Percentiles rank a stretch among this genome's conserved stretches.
Conservation (phyloP, 768 basidiomycete species). For the Panus rudis region DNA sequence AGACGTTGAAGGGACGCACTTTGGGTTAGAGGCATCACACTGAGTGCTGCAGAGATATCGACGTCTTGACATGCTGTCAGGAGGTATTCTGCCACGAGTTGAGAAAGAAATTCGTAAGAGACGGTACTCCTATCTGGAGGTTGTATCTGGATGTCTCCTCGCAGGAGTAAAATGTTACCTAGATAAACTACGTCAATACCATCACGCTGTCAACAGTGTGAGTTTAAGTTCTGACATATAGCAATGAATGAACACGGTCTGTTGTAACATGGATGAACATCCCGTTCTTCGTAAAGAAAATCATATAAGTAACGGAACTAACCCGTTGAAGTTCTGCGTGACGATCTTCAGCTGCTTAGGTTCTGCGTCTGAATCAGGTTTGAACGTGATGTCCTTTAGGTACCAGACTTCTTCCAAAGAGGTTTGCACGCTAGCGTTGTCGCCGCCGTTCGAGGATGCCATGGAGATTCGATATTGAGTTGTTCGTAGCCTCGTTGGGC, state of each 20-base stretch:
- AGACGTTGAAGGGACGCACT: conserved; percentile 37
- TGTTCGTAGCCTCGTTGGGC: too few species aligned
- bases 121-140: conserved; percentile 61
- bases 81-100: conserved; percentile 79
- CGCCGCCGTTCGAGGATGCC: too few species aligned
- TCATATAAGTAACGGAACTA: conserved; percentile 18
- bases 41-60: conserved; percentile 65
- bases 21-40: conserved; percentile 46
- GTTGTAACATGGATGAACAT: conserved; percentile 3
- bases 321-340: conserved; percentile 84
- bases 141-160: conserved; percentile 71
- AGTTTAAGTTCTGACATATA: conserved; percentile 48
- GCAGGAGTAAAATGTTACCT: conserved; percentile 87
- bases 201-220: background rate
- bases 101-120: conserved; percentile 80
- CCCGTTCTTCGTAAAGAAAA: background rate
- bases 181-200: background rate
- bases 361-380: conserved; percentile 18
- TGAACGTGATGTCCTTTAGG: conserved; percentile 61
- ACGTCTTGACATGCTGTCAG: conserved; percentile 50
- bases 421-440: conserved; percentile 1
- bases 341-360: conserved; percentile 49
- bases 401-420: conserved; percentile 58
- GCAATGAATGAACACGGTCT: conserved; percentile 92
- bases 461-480: too few species aligned